Conservation (phyloP, 2,329 filamentous ascomycete genomes). For the Orbilia blumenaviensis region DNA sequence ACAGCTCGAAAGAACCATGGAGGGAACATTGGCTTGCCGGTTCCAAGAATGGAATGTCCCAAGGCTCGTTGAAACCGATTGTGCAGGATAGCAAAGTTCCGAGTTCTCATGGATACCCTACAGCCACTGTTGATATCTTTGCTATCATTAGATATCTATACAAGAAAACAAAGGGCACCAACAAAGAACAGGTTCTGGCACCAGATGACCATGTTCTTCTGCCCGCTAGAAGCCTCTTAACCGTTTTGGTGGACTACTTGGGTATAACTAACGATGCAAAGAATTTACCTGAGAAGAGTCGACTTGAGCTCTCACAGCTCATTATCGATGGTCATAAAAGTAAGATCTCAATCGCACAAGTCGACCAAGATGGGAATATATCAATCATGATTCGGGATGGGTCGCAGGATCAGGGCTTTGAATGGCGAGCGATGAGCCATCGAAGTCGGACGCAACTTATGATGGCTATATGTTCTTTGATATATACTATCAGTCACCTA, state of each 20-base stretch:
- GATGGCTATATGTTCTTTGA: conserved; percentile 35
- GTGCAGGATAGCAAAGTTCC: conserved; percentile 37
- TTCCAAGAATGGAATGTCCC: conserved; percentile 1
- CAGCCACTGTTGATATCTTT: conserved; percentile 47
- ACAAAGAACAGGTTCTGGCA: conserved; percentile 10
- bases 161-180: conserved; percentile 6
- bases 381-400: conserved; percentile 31
- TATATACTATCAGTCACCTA: conserved; percentile 38
- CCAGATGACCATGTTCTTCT: conserved; percentile 32
- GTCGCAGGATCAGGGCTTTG: neutral
- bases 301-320: conserved; percentile 31
- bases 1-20: conserved; percentile 48
- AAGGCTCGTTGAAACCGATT: conserved; percentile 20
- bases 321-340: conserved; percentile 19
- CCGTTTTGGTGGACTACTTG: conserved; percentile 37
- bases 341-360: conserved; percentile 37
- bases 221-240: conserved; percentile 45
- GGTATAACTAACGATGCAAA: neutral
- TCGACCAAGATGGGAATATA: conserved; percentile 12
- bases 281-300: neutral
- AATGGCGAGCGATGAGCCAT: conserved; percentile 35
- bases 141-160: conserved; percentile 43
- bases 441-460: conserved; percentile 38
- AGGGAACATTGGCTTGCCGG: conserved; percentile 27
- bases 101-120: conserved; percentile 42